Evolutionary conservation across 768 basidiomycete genomes (phyloP).

Genomic region (Paxillus rubicundulus): DNA sequence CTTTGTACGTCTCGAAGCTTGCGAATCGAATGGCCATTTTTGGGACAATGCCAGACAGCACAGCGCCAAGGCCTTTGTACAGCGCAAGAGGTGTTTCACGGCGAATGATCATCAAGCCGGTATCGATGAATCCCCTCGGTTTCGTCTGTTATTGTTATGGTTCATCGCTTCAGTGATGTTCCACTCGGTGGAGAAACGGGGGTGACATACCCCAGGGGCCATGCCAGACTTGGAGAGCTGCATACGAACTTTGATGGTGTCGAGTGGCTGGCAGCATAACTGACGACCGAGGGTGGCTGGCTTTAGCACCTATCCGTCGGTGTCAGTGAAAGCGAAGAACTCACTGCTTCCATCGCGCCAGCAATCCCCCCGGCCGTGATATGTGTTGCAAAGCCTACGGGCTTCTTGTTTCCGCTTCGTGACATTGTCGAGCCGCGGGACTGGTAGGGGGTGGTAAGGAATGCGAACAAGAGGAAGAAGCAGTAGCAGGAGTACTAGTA

Average conservation of each 20-base stretch:
- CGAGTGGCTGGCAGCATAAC: slow-evolving; percentile 88
- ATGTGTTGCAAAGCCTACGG: slow-evolving; percentile 83
- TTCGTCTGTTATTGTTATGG: slow-evolving; percentile 62
- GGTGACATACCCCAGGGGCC: slow-evolving; percentile 71
- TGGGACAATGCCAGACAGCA: slow-evolving; percentile 93
- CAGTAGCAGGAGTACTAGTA: too few relatives aligned
- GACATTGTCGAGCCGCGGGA: slow-evolving; percentile 40
- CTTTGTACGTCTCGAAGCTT: slow-evolving; percentile 94
- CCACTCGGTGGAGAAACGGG: not conserved
- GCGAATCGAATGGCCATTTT: slow-evolving; percentile 99
- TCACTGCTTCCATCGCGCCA: slow-evolving; percentile 88
- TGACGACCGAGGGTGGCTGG: slow-evolving; percentile 25
- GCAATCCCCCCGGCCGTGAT: slow-evolving; percentile 93
- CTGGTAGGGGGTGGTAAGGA: not conserved
- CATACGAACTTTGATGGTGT: slow-evolving; percentile 99
- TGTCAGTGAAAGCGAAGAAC: slow-evolving; percentile 19
- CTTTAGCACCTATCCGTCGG: not conserved
- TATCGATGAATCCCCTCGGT: slow-evolving; percentile 88
- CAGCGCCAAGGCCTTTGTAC: slow-evolving; percentile 98
- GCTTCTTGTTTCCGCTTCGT: slow-evolving; percentile 61
- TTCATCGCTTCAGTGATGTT: not conserved
- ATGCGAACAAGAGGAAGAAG: not conserved
- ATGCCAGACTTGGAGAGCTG: slow-evolving; percentile 85
- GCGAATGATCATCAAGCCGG: slow-evolving; percentile 80
- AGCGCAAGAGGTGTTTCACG: slow-evolving; percentile 93